These are phyloP conservation scores for Malus hybrid DNA, from an alignment of 331 rosid genomes.

Conservation along the genomic window DNA sequence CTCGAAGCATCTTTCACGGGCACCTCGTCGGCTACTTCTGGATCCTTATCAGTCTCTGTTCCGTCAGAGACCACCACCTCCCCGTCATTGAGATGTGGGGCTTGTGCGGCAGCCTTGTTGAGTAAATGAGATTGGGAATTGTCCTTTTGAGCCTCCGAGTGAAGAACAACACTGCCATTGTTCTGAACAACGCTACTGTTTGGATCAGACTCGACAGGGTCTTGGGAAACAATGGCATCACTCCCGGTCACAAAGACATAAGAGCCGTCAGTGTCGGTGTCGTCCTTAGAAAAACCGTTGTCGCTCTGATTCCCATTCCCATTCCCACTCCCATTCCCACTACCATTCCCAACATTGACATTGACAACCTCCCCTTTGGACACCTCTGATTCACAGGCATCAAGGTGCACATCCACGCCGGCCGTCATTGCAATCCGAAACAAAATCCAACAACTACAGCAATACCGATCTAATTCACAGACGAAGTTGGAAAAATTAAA, in stretches of 20 bases:
- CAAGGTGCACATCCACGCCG: slow-evolving; percentile 37
- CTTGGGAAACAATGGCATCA: neutral
- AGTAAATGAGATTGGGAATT: slow-evolving; percentile 5
- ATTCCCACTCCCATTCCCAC: neutral
- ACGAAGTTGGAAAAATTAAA: neutral
- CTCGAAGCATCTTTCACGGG: slow-evolving; percentile 2
- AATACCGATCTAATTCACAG: neutral
- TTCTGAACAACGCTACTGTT: neutral
- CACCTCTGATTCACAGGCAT: slow-evolving; percentile 33
- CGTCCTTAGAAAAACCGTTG: slow-evolving; percentile 14
- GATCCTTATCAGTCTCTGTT: slow-evolving; percentile 1
- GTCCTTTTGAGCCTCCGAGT: slow-evolving; percentile 7
- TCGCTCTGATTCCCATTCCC: neutral
- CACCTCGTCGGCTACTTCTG: neutral
- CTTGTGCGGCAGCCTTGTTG: slow-evolving; percentile 10
- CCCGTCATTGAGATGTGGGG: neutral
- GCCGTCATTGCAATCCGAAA: slow-evolving; percentile 37
- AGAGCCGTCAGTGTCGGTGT: slow-evolving; percentile 24
- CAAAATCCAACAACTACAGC: neutral
- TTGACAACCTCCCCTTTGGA: slow-evolving; percentile 10
- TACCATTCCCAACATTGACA: slow-evolving; percentile 16
- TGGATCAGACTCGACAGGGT: slow-evolving; percentile 37
- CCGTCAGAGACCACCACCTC: slow-evolving; percentile 8
- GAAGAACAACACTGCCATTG: neutral
- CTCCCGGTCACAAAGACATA: slow-evolving; percentile 25